Conservation (phyloP, 1,139 yeast species). For the Spencermartinsiella ligniputridi region DNA sequence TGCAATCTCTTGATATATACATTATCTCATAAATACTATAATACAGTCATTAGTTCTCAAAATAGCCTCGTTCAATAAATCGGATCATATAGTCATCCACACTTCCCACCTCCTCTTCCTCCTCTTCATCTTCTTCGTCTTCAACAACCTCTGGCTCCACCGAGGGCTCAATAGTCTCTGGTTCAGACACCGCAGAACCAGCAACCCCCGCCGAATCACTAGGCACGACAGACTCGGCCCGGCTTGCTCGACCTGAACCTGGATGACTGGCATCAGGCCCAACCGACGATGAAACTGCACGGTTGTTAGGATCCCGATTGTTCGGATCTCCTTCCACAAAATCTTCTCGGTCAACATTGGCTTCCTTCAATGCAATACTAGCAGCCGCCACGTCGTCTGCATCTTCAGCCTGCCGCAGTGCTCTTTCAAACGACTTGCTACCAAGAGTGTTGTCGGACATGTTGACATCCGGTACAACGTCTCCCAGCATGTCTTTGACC, state of each 20-base stretch:
- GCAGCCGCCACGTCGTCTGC: constrained; percentile 96
- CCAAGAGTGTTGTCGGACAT: constrained; percentile 30
- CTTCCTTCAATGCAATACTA: constrained; percentile 80
- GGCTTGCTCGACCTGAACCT: background rate
- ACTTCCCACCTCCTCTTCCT: constrained; percentile 72
- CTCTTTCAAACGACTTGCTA: constrained; percentile 55
- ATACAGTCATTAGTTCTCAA: constrained; percentile 22
- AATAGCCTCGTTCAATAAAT: constrained; percentile 78
- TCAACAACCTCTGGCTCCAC: constrained; percentile 8
- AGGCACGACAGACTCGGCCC: background rate
- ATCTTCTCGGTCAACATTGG: constrained; percentile 79
- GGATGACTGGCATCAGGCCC: background rate
- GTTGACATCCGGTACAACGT: constrained; percentile 45
- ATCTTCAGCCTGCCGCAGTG: constrained; percentile 91
- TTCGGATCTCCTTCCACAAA: constrained; percentile 53
- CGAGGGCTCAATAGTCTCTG: constrained; percentile 4
- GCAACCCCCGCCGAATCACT: background rate
- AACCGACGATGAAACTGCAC: background rate
- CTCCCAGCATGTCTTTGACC: constrained; percentile 81
- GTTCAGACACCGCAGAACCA: constrained; percentile 3
- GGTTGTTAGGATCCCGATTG: constrained; percentile 3
- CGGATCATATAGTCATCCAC: constrained; percentile 96
- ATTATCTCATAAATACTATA: too few species aligned
- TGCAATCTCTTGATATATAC: too few species aligned
- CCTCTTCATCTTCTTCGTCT: constrained; percentile 36